phyloP scores from a whole-genome alignment of 331 rosid genomes.

The Arachis monticola region DNA sequence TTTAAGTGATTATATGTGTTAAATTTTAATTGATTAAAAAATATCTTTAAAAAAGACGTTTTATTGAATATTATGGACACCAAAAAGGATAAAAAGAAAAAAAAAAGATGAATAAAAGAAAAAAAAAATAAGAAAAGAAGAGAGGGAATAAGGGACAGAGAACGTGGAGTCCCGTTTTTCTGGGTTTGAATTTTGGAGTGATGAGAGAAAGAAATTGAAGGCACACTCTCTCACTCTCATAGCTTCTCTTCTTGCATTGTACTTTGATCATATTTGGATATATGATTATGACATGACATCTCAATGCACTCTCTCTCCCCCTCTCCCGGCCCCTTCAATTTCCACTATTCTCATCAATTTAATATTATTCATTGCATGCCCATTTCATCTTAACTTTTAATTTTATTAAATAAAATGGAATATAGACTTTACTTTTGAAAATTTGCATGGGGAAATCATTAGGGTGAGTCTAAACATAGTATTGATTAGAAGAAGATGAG shows the following conservation, averaged over 20 bases:
- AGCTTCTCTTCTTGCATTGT: not conserved
- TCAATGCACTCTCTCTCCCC: constrained; percentile 37
- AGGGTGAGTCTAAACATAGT: constrained; percentile 42
- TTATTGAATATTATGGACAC: too few species aligned
- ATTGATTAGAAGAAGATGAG: constrained; percentile 36
- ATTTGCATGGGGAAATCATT: constrained; percentile 45
- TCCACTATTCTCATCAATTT: not conserved
- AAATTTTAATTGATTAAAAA: too few species aligned
- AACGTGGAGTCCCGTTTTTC: constrained; percentile 48
- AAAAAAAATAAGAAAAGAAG: constrained; percentile 17
- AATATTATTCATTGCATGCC: too few species aligned
- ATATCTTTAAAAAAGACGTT: too few species aligned
- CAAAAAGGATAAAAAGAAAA: constrained; percentile 5
- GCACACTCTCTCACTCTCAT: too few species aligned
- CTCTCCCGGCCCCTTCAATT: constrained; percentile 18
- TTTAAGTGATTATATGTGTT: too few species aligned
- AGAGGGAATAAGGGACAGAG: constrained; percentile 21
- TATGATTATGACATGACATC: constrained; percentile 66
- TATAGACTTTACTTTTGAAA: too few species aligned
- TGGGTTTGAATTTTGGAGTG: constrained; percentile 48
- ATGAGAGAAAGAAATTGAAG: constrained; percentile 35
- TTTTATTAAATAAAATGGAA: too few species aligned
- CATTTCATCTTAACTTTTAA: too few species aligned
- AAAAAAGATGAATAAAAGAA: constrained; percentile 42
- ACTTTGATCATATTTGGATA: constrained; percentile 22